Evolutionary conservation across 106 monocot genomes (phyloP).

Genomic region (Xerophyta viscosa): DNA sequence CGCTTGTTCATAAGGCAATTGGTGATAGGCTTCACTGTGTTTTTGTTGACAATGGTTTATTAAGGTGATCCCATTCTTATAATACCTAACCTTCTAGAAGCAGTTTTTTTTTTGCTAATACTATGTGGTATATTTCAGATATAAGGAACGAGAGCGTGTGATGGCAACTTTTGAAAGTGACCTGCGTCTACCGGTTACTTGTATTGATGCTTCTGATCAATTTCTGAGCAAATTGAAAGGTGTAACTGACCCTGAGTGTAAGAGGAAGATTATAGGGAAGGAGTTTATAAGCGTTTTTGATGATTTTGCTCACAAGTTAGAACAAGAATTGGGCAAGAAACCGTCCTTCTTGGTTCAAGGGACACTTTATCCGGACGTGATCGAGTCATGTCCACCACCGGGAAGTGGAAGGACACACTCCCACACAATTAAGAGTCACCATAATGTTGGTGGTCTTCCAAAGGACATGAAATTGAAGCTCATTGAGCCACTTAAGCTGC

Average conservation of each 20-base stretch:
- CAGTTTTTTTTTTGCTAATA: neutral
- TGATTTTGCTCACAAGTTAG: constrained; percentile 74
- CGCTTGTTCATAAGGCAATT: constrained; percentile 91
- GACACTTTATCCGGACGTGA: constrained; percentile 96
- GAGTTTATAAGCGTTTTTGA: constrained; percentile 91
- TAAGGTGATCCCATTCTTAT: constrained; percentile 39
- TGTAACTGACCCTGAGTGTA: constrained; percentile 80
- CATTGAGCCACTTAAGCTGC: constrained; percentile 92
- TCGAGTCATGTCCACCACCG: constrained; percentile 95
- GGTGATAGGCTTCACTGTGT: constrained; percentile 85
- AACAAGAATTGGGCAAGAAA: constrained; percentile 48
- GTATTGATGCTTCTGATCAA: constrained; percentile 75
- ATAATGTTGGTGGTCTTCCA: constrained; percentile 98
- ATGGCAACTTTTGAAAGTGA: constrained; percentile 86
- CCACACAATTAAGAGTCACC: constrained; percentile 97
- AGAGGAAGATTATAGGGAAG: constrained; percentile 90
- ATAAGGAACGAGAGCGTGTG: constrained; percentile 84
- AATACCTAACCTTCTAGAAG: neutral
- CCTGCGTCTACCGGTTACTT: constrained; percentile 91
- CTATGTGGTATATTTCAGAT: constrained; percentile 32
- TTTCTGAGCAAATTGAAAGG: constrained; percentile 86
- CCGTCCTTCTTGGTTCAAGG: constrained; percentile 84
- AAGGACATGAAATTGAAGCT: constrained; percentile 93
- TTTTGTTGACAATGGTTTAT: constrained; percentile 94
- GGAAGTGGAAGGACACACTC: constrained; percentile 93